Base-by-base conservation (phyloP, 1,284 basidiomycete genomes). In the Pholiota adiposa region DNA sequence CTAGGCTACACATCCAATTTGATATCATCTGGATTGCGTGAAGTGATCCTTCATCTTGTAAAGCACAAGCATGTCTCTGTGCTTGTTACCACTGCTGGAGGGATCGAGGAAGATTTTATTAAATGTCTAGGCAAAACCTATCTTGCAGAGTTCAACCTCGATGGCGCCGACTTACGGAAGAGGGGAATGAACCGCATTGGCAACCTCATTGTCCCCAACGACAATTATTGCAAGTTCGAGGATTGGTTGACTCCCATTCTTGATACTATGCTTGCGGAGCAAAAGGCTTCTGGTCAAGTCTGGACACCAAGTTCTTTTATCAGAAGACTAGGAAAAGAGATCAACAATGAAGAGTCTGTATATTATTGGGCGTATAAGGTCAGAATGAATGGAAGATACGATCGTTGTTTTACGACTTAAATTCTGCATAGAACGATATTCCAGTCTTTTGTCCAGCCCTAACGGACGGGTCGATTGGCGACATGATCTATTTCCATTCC, bases 301-400 rank as follows among this genome's bases (percentile, higher is more conserved):
- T 99, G 97, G 97, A 89, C 92, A 1, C 97, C 97, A n/a, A 97
- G 95, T 72, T 84, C 87, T 18, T 94, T 99, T 72, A 98, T 98
- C 68, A 85, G 84, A 41, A 81, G 97, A 54, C 78, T 99, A 18
- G 97, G 97, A 25, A 94, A 93, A 73, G 97, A 99, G 77, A 98
- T 99, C 65, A 82, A 98, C 75, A 90, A 98, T 73, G 97, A 99
- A 77, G 92, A 96, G 71, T 96, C 93, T 65, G 94, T 99, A 58
- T 98, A 98, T 72, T 98, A 98, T 72, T 99, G 97, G 97, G 97
- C 97, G 41, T 97, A 94, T 74, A 98, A 97, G 86, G 96, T 96
- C 75, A 80, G 86, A 51, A 51, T 46, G 7, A 41, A 50, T 1
- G n/a, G n/a, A n/a, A n/a, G n/a, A n/a, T n/a, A n/a, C n/a, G n/a